A percentile compares a stretch with the other conserved stretches of the same genome.
phyloP scores from a whole-genome alignment of 768 basidiomycete species.

The Mrakia blollopis region DNA sequence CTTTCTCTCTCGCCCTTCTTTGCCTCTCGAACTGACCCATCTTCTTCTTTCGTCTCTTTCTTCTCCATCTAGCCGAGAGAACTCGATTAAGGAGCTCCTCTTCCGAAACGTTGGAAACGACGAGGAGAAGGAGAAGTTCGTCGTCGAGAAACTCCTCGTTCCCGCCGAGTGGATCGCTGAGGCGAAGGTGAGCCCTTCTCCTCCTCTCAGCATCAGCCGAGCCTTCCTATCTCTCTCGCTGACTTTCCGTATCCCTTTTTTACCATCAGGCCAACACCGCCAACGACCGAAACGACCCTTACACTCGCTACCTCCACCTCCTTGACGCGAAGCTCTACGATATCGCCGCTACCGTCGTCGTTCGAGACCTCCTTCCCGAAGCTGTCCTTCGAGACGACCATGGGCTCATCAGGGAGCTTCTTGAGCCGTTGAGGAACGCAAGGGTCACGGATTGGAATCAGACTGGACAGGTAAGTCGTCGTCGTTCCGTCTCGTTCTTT shows the following conservation, averaged over 20 bases:
- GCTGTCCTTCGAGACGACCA: constrained; percentile 66
- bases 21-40: not conserved
- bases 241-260: not conserved
- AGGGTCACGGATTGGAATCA: constrained; percentile 70
- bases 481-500: not conserved
- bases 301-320: constrained; percentile 70
- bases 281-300: constrained; percentile 58
- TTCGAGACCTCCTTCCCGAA: constrained; percentile 81
- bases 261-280: constrained; percentile 59
- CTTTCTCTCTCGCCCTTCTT: not conserved
- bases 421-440: constrained; percentile 59
- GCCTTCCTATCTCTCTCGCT: not conserved
- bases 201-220: not conserved
- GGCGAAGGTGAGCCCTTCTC: constrained; percentile 58
- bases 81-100: constrained; percentile 74
- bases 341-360: constrained; percentile 75
- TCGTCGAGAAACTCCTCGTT: constrained; percentile 68
- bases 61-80: constrained; percentile 59
- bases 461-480: constrained; percentile 66
- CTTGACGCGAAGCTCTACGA: constrained; percentile 64
- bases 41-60: constrained; percentile 3
- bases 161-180: constrained; percentile 85
- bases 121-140: constrained; percentile 37
- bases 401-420: constrained; percentile 62
- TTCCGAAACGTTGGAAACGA: constrained; percentile 50